Conservation (phyloP, 1,139 yeast genomes). For the Barnettozyma hawaiiensis region DNA sequence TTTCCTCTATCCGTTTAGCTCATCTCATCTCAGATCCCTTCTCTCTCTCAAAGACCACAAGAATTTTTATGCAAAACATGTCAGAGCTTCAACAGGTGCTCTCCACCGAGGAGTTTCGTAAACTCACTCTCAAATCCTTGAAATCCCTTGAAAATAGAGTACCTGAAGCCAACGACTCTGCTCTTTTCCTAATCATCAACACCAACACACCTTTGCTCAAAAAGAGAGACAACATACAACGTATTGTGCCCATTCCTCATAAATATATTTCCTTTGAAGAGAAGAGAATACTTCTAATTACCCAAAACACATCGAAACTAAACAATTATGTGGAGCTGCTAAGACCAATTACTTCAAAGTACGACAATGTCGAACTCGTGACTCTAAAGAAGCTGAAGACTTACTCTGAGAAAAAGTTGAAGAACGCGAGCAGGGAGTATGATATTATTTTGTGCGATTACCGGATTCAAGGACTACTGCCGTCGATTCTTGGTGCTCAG, state of each 20-base stretch:
- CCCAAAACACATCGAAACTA: conserved; percentile 61
- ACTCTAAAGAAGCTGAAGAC: conserved; percentile 52
- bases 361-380: conserved; percentile 50
- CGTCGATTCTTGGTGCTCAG: conserved; percentile 48
- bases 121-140: conserved; percentile 15
- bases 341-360: conserved; percentile 51
- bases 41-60: background rate
- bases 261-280: conserved; percentile 36
- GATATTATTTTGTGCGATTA: conserved; percentile 65
- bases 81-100: background rate
- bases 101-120: conserved; percentile 4
- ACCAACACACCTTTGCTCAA: conserved; percentile 44
- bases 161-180: conserved; percentile 17
- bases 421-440: conserved; percentile 49
- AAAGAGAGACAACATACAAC: conserved; percentile 53
- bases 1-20: no score
- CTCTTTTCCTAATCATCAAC: conserved; percentile 48
- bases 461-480: conserved; percentile 54
- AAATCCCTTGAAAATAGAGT: conserved; percentile 35
- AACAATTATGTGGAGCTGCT: conserved; percentile 44
- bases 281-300: conserved; percentile 51
- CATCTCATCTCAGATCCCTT: background rate
- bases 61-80: no score
- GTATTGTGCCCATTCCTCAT: conserved; percentile 58
- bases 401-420: conserved; percentile 39